Evolutionary conservation across 257 asterid genomes (phyloP).

Genomic region (Galeopsis tetrahit): DNA sequence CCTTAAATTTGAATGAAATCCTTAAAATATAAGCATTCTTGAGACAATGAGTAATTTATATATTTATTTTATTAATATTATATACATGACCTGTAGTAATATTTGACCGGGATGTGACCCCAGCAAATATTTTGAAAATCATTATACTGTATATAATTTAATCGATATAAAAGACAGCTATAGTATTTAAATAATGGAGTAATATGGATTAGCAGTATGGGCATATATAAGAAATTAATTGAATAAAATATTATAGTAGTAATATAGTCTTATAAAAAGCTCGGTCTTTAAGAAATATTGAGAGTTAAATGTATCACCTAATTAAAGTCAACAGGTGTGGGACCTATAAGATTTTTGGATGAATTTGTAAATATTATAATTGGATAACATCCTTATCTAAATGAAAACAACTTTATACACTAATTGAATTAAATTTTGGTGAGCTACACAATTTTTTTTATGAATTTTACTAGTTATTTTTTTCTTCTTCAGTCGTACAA

Average conservation of each 20-base stretch:
- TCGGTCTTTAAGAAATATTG: background rate
- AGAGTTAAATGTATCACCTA: background rate
- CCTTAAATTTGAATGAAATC: background rate
- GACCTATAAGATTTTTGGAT: constrained; percentile 15
- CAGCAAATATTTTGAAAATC: too few relatives aligned
- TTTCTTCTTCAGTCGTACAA: too few relatives aligned
- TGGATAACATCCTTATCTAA: constrained; percentile 14
- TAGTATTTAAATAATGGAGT: background rate
- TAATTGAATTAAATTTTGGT: background rate
- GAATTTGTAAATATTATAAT: constrained; percentile 6
- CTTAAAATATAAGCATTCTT: background rate
- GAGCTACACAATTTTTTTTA: too few relatives aligned
- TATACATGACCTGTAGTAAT: background rate
- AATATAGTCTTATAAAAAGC: too few relatives aligned
- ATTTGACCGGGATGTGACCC: too few relatives aligned
- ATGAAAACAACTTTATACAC: constrained; percentile 4
- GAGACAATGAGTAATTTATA: background rate
- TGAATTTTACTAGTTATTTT: too few relatives aligned
- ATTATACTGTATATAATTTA: too few relatives aligned
- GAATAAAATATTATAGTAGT: background rate
- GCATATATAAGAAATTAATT: too few relatives aligned
- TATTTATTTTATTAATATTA: background rate
- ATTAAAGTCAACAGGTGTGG: background rate
- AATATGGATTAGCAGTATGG: too few relatives aligned
- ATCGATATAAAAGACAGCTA: background rate